A percentile compares a stretch with the other conserved stretches of the same genome.
phyloP scores from a whole-genome alignment of 768 basidiomycete species.

The Pisolithus marmoratus region DNA sequence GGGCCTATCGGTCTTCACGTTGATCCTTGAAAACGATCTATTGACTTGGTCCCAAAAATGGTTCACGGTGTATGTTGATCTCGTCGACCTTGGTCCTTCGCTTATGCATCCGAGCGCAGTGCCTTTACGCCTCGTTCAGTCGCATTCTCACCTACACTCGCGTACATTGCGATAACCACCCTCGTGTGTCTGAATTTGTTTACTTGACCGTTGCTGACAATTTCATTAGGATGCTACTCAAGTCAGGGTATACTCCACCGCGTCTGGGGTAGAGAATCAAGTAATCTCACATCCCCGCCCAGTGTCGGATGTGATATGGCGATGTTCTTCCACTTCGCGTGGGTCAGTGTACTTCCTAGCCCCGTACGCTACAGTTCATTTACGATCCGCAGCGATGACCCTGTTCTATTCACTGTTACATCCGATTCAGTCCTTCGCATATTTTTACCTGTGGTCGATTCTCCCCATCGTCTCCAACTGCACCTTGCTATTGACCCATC shows the following conservation, averaged over 20 bases:
- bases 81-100: conserved; percentile 1
- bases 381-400: conserved; percentile 50
- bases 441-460: conserved; percentile 84
- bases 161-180: conserved; percentile 63
- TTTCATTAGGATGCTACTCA: conserved; percentile 44
- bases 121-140: conserved; percentile 45
- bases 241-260: conserved; percentile 66
- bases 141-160: conserved; percentile 71
- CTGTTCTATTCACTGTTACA: conserved; percentile 79
- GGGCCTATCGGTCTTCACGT: conserved; percentile 66
- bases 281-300: conserved; percentile 68
- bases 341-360: conserved; percentile 37
- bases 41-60: conserved; percentile 83
- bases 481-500: conserved; percentile 72
- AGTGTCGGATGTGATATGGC: conserved; percentile 66
- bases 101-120: conserved; percentile 27
- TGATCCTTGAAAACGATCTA: conserved; percentile 76
- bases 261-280: conserved; percentile 66
- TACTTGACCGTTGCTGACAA: conserved; percentile 6
- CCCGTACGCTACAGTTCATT: conserved; percentile 1
- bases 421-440: conserved; percentile 78
- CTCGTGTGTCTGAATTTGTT: conserved; percentile 35
- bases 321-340: conserved; percentile 61
- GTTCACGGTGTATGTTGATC: conserved; percentile 47
- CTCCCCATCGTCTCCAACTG: conserved; percentile 77